These are phyloP conservation scores for Phaeosphaeriaceae sp. DNA, from an alignment of 2,329 filamentous ascomycete species.

Conservation along the genomic window DNA sequence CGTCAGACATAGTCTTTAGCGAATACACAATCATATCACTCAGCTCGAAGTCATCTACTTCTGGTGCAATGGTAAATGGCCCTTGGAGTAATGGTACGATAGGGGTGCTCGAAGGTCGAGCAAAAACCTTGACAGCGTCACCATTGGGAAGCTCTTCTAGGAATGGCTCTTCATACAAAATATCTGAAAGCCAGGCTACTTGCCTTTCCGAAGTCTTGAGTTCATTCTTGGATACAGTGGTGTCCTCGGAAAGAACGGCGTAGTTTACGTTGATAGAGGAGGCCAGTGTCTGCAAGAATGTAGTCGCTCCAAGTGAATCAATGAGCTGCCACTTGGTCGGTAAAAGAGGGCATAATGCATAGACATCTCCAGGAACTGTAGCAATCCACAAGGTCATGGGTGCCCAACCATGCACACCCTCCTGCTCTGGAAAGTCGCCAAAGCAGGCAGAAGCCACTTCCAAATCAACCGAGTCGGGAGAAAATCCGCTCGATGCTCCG, in stretches of 20 bases:
- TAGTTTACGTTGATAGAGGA: conserved; percentile 78
- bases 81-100: conserved; percentile 67
- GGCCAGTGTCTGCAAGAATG: conserved; percentile 80
- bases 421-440: conserved; percentile 67
- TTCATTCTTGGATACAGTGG: conserved; percentile 51
- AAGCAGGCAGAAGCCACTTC: conserved; percentile 91
- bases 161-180: conserved; percentile 57
- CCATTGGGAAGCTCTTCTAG: conserved; percentile 50
- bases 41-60: conserved; percentile 62
- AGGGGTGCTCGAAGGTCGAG: conserved; percentile 60
- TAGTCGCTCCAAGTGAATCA: conserved; percentile 55
- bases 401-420: conserved; percentile 75
- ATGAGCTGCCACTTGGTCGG: conserved; percentile 79
- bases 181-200: conserved; percentile 62
- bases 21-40: conserved; percentile 67
- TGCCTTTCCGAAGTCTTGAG: conserved; percentile 59
- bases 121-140: conserved; percentile 59
- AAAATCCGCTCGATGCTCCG: conserved; percentile 80
- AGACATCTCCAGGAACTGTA: conserved; percentile 93
- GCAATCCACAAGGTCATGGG: conserved; percentile 96
- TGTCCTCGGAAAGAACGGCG: conserved; percentile 34
- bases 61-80: conserved; percentile 62
- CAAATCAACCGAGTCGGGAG: conserved; percentile 89
- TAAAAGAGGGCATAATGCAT: conserved; percentile 88
- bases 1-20: conserved; percentile 56